Base-by-base conservation (phyloP, 2,329 filamentous ascomycete species). In the Aspergillus brasiliensis region DNA sequence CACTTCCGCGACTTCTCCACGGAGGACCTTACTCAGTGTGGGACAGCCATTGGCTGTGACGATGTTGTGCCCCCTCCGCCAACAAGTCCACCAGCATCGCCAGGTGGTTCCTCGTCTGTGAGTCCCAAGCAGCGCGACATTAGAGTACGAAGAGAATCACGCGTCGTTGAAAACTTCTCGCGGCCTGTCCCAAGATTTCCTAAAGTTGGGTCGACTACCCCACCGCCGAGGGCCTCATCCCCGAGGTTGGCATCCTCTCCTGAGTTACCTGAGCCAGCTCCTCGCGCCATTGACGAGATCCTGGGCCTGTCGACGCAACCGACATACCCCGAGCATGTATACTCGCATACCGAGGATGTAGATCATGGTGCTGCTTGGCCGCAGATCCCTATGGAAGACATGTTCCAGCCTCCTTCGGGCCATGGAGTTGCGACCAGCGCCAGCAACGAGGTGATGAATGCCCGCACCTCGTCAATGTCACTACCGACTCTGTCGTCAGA, bases 81-180 rank as follows among this genome's bases (percentile, higher is more conserved):
- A 49, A 62, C 64, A 40, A 75, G 73, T 48, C 71, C 75, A 51
- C 70, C 76, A 31, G 60, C 63, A 28, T 71, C 73, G 56, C 68
- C 74, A n/a, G 63, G 65, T 21, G 63, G 66, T 37, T 67, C 71
- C 49, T 65, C 62, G 15, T 65, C 70, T n/a, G 53, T 56, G 15
- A 71, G 66, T 44, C 72, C 69, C 15, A 65, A 61, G 15, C 60
- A 58, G 64, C 62, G 64, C 65, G 61, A 56, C 42, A 51, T 37
- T 63, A 68, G 57, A 62, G 65, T 60, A 37, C 66, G 69, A 56
- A 62, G 71, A 38, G 66, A 73, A 54, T 78, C 78, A 51, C 77
- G 76, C 44, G 73, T 71, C 11, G 75, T 81, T 21, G 83, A 85
- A 59, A 85, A 83, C 66, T 85, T 85, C 67, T 85, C 83, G 25